Percentiles rank a stretch among this genome's conserved stretches.
These are phyloP conservation scores for Phytophthora constricta DNA, from an alignment of 352 stramenopile genomes.

Conservation along the genomic window DNA sequence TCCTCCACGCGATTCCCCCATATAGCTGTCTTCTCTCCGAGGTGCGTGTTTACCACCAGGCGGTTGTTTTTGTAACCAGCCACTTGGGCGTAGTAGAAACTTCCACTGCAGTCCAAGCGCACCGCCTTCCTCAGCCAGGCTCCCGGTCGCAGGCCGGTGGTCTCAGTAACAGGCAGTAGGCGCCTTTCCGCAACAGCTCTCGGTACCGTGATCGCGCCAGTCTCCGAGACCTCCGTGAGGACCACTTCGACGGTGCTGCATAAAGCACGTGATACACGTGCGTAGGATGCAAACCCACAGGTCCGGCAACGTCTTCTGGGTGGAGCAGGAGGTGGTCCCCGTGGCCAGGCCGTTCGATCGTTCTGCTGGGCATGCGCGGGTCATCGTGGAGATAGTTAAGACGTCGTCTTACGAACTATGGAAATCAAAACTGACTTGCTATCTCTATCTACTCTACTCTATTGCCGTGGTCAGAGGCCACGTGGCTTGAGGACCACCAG, in stretches of 20 bases:
- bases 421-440: constrained; percentile 3
- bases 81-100: constrained; percentile 9
- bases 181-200: not conserved
- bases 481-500: no score
- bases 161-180: not conserved
- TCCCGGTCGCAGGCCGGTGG: not conserved
- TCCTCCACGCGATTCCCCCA: not conserved
- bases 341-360: not conserved
- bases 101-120: not conserved
- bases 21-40: not conserved
- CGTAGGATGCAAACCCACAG: no score
- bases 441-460: not conserved
- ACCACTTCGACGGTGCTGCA: not conserved
- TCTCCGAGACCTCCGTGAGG: not conserved
- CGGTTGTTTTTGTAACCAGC: not conserved
- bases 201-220: not conserved
- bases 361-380: no score
- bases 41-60: not conserved
- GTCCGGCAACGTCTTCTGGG: not conserved
- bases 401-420: constrained; percentile 5
- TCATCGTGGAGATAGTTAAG: constrained; percentile 8
- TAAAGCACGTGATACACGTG: no score
- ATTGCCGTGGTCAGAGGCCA: no score
- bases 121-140: constrained; percentile 4
- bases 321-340: constrained; percentile 8